phyloP scores from a whole-genome alignment of 2,329 filamentous ascomycete genomes.

The Aspergillus calidoustus region DNA sequence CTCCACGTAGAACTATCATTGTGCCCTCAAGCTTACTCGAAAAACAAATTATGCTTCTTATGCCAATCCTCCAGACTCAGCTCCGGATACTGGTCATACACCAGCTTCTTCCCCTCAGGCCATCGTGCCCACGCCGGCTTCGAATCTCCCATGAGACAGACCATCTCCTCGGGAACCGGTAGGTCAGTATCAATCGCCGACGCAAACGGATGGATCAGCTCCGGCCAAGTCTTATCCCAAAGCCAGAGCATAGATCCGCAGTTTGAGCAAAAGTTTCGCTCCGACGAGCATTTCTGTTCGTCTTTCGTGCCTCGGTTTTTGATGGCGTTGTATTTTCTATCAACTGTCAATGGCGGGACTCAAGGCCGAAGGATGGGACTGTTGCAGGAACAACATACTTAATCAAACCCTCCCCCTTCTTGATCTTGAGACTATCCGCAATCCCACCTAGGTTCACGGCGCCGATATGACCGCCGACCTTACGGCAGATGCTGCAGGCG shows the following conservation, averaged over 20 bases:
- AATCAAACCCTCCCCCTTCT: conserved; percentile 49
- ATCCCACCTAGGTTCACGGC: conserved; percentile 53
- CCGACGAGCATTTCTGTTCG: conserved; percentile 45
- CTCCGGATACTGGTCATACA: conserved; percentile 44
- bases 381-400: conserved; percentile 40
- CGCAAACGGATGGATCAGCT: conserved; percentile 56
- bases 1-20: not conserved
- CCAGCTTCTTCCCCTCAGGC: conserved; percentile 53
- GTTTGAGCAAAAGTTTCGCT: conserved; percentile 54
- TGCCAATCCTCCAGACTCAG: conserved; percentile 54
- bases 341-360: too few species aligned
- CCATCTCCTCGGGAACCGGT: conserved; percentile 52
- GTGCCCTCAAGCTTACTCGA: conserved; percentile 29
- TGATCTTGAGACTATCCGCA: conserved; percentile 47
- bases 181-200: conserved; percentile 55
- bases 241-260: conserved; percentile 55
- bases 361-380: not conserved
- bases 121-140: conserved; percentile 54
- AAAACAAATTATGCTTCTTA: conserved; percentile 46
- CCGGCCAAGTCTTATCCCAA: conserved; percentile 53
- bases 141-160: conserved; percentile 49
- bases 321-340: conserved; percentile 50
- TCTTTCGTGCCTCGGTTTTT: conserved; percentile 49
- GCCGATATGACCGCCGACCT: conserved; percentile 52
- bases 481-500: conserved; percentile 55